Evolutionary conservation across 2,329 filamentous ascomycete genomes (phyloP).

Genomic region (Xylaria sp.): DNA sequence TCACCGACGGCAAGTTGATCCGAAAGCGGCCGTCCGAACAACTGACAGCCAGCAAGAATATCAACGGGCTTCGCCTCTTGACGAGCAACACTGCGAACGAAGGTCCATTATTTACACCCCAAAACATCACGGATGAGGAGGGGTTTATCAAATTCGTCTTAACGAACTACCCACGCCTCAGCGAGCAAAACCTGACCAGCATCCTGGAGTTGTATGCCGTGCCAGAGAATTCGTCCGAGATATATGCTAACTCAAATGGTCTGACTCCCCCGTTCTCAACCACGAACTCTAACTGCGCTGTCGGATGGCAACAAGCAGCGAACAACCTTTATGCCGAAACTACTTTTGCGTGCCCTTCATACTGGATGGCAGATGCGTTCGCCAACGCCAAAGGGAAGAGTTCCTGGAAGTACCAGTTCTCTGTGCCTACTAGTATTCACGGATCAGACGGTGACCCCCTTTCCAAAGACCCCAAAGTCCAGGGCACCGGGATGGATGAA

Average conservation of each 20-base stretch:
- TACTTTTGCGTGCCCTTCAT: conserved; percentile 60
- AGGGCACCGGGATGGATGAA: conserved; percentile 30
- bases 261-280: conserved; percentile 51
- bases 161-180: conserved; percentile 43
- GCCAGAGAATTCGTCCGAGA: conserved; percentile 31
- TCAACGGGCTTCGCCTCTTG: conserved; percentile 44
- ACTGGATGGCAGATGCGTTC: conserved; percentile 60
- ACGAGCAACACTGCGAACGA: conserved; percentile 47
- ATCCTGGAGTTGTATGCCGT: conserved; percentile 42
- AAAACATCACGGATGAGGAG: conserved; percentile 41
- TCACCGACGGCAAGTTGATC: conserved; percentile 46
- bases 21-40: conserved; percentile 39
- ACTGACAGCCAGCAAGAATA: conserved; percentile 34
- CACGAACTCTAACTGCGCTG: conserved; percentile 53
- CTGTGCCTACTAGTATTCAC: conserved; percentile 49
- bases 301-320: conserved; percentile 60
- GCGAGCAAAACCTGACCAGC: conserved; percentile 38
- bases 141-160: conserved; percentile 43
- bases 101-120: conserved; percentile 45
- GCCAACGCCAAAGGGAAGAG: conserved; percentile 33
- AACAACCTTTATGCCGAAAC: conserved; percentile 60
- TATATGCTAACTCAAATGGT: conserved; percentile 47
- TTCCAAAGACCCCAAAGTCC: conserved; percentile 36
- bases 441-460: conserved; percentile 47
- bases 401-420: conserved; percentile 57